phyloP scores from a whole-genome alignment of 306 rosid genomes.

The Citrullus amarus region DNA sequence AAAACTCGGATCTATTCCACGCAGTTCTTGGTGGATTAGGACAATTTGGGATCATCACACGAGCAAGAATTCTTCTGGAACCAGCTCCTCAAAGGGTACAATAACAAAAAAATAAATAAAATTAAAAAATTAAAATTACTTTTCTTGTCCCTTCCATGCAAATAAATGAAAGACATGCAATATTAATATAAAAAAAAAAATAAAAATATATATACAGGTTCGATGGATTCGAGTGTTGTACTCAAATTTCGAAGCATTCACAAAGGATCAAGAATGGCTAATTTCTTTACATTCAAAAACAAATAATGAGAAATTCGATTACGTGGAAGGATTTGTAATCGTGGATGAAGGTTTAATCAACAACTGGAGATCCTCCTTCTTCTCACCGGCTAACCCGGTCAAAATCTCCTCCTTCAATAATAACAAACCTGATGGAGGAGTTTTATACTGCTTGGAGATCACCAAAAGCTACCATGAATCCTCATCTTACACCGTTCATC shows the following conservation, averaged over 20 bases:
- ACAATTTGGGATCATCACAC: conserved; percentile 88
- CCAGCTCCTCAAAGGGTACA: conserved; percentile 66
- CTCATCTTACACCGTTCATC: conserved; percentile 37
- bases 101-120: no score
- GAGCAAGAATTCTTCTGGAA: conserved; percentile 86
- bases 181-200: no score
- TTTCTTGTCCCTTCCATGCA: neutral
- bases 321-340: conserved; percentile 89
- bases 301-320: conserved; percentile 50
- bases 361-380: conserved; percentile 94
- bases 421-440: conserved; percentile 53
- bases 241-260: conserved; percentile 55
- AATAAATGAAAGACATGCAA: no score
- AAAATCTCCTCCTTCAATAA: conserved; percentile 56
- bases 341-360: conserved; percentile 86
- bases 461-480: conserved; percentile 62
- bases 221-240: conserved; percentile 87
- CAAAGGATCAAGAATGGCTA: conserved; percentile 70
- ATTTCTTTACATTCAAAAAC: conserved; percentile 66
- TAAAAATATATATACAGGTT: conserved; percentile 29
- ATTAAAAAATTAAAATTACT: no score
- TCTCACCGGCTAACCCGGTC: conserved; percentile 69
- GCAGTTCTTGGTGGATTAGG: conserved; percentile 97
- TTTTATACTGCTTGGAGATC: conserved; percentile 87
- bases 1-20: conserved; percentile 70